Percentiles rank a stretch among this genome's conserved stretches.
phyloP scores from a whole-genome alignment of 441 rosid species.

The Pelargonium australe region DNA sequence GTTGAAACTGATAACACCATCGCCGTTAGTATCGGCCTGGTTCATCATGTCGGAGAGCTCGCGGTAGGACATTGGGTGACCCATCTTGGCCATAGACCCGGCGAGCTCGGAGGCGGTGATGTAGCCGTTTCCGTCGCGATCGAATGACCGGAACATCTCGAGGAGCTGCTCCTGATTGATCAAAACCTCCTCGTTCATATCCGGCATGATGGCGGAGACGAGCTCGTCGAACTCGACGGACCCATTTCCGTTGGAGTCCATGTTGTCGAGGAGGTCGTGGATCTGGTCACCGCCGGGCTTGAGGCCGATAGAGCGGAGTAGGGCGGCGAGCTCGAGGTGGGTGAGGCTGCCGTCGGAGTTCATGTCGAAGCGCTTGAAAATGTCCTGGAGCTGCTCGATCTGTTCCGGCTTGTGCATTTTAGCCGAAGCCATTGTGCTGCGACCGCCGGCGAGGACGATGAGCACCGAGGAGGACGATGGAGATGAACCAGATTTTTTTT shows the following conservation, averaged over 20 bases:
- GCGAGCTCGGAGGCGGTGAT: conserved; percentile 59
- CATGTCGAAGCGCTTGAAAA: conserved; percentile 60
- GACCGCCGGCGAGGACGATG: too few relatives aligned
- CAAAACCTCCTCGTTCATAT: conserved; percentile 38
- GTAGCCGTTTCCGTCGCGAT: conserved; percentile 60
- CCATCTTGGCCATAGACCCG: conserved; percentile 65
- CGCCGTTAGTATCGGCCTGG: conserved; percentile 58
- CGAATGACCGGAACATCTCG: conserved; percentile 54
- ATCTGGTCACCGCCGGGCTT: conserved; percentile 62
- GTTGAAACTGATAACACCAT: conserved; percentile 51
- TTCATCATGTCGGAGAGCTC: conserved; percentile 56
- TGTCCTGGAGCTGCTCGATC: conserved; percentile 49
- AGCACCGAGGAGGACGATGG: too few relatives aligned
- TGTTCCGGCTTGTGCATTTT: conserved; percentile 27
- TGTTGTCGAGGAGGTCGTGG: conserved; percentile 42
- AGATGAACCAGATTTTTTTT: too few relatives aligned
- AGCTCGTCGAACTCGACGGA: conserved; percentile 59
- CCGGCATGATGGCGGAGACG: conserved; percentile 42
- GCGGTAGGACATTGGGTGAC: conserved; percentile 50
- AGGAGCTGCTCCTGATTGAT: conserved; percentile 45
- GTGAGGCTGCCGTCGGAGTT: conserved; percentile 67
- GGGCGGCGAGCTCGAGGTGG: conserved; percentile 59
- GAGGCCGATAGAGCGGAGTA: conserved; percentile 57
- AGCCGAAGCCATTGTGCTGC: too few relatives aligned
- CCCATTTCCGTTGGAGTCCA: conserved; percentile 66